phyloP scores from a whole-genome alignment of 768 basidiomycete genomes.

The Amanita pallidorosea region DNA sequence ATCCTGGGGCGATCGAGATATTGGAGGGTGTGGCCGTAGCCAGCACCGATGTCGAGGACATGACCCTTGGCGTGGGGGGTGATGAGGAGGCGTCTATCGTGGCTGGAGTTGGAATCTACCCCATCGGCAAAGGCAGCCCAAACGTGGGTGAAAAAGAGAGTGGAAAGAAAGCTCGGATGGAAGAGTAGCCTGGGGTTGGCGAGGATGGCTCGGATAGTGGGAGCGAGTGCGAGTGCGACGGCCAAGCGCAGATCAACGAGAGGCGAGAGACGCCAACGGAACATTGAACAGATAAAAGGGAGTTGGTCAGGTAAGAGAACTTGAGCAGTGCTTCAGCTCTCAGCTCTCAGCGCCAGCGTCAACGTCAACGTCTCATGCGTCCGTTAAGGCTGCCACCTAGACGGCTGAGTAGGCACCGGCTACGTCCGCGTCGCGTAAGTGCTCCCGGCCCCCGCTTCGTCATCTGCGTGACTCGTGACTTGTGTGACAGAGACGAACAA shows the following conservation, averaged over 20 bases:
- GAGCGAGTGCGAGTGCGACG: conserved; percentile 18
- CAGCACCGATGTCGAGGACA: conserved; percentile 62
- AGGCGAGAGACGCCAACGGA: too few relatives aligned
- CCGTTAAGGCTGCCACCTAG: background rate
- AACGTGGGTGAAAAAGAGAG: conserved; percentile 44
- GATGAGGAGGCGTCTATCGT: conserved; percentile 37
- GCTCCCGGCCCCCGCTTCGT: too few relatives aligned
- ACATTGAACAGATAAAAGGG: too few relatives aligned
- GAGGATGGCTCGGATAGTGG: conserved; percentile 32
- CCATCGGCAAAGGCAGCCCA: conserved; percentile 42
- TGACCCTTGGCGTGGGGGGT: conserved; percentile 44
- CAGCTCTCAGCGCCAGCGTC: too few relatives aligned
- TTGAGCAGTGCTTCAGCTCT: too few relatives aligned
- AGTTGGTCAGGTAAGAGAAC: too few relatives aligned
- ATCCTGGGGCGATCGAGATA: conserved; percentile 50
- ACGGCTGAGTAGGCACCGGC: background rate
- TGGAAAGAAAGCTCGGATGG: background rate
- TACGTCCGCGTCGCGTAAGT: too few relatives aligned
- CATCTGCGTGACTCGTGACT: background rate
- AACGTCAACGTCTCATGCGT: too few relatives aligned
- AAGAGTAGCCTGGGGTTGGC: conserved; percentile 29
- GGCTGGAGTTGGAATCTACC: conserved; percentile 30
- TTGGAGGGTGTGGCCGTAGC: conserved; percentile 49
- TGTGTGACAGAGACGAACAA: background rate
- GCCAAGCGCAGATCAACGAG: background rate